Percentiles rank a stretch among this genome's conserved stretches.
These are phyloP conservation scores for Pseudovirgaria hyperparasitica DNA, from an alignment of 2,329 filamentous ascomycete species.

Conservation along the genomic window DNA sequence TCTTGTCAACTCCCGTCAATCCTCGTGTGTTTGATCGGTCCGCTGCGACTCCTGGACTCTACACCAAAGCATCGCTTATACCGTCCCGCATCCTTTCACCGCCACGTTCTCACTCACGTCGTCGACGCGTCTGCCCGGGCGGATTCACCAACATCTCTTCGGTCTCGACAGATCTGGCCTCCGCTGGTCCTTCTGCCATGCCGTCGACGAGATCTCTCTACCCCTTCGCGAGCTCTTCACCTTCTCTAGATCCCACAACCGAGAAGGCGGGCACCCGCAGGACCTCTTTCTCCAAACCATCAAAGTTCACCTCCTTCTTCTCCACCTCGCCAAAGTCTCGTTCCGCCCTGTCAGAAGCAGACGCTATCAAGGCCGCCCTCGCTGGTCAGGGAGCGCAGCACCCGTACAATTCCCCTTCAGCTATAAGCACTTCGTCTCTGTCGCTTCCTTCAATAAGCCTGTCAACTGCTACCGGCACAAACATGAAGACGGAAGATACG, in stretches of 20 bases:
- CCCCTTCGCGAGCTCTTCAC: constrained; percentile 42
- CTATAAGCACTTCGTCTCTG: constrained; percentile 58
- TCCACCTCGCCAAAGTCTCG: constrained; percentile 67
- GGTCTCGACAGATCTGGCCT: no score
- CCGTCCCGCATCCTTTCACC: no score
- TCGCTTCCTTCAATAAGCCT: constrained; percentile 85
- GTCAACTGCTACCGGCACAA: constrained; percentile 72
- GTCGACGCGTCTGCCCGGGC: no score
- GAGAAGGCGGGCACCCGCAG: constrained; percentile 43
- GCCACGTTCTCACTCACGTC: no score
- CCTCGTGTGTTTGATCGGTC: no score
- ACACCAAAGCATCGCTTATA: no score
- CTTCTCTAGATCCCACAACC: constrained; percentile 36
- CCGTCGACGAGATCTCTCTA: constrained; percentile 50
- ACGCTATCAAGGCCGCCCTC: constrained; percentile 55
- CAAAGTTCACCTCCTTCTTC: constrained; percentile 66
- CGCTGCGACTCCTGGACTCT: no score
- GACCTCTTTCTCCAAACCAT: constrained; percentile 50
- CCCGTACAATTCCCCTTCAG: constrained; percentile 48
- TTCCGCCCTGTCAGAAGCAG: constrained; percentile 31
- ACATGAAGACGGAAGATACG: constrained; percentile 57
- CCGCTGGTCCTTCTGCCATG: no score
- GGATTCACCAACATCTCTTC: no score
- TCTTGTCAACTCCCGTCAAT: no score
- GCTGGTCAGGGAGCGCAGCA: constrained; percentile 43